Base-by-base conservation (phyloP, 2,329 filamentous ascomycete genomes). In the Thermothelomyces thermophilus region DNA sequence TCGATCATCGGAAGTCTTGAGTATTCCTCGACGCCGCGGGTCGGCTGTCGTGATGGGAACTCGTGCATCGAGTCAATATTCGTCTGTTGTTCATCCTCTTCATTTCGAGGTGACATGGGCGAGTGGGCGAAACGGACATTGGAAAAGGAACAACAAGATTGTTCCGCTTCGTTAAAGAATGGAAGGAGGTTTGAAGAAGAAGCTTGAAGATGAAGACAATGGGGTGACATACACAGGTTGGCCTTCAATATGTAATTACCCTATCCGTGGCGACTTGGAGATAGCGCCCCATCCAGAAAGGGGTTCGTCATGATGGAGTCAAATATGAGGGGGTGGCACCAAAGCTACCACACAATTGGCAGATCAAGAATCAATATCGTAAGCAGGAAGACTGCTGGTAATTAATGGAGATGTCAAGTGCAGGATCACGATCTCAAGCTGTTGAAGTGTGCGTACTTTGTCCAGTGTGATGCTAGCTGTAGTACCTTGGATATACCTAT, bases 291-390 rank as follows among this genome's bases (percentile, higher is more conserved):
- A 41, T n/a, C n/a, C n/a, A 9, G 19, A 9, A 3, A 37, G 9
- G 9, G 5, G 31, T 17, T 43, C 46, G 40, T 43, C 46, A 44
- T 37, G 5, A 13, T 49, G 33, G 26, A 28, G 28, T 41, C 48
- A 48, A 8, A 5, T 5, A 13, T 30, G 22, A n/a, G n/a, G 33
- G 16, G 33, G 48, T 50, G 41, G 41, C 48, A 39, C 48, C 36
- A 46, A 41, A 16, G 20, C n/a, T 28, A 40, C 20, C 26, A 13
- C 11, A 26, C 46, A 31, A 30, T 8, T n/a, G 13, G 13, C 13
- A 9, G 9, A 9, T 16, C 34, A 40, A 39, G 19, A 41, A 49
- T 43, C 44, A 40, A 44, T 28, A 24, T 20, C 16, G 36, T 28
- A 28, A 48, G 45, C 26, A 20, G 11, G 10, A 20, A 30, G 24